These are phyloP conservation scores for Suillus occidentalis DNA, from an alignment of 768 basidiomycete genomes.

Conservation along the genomic window DNA sequence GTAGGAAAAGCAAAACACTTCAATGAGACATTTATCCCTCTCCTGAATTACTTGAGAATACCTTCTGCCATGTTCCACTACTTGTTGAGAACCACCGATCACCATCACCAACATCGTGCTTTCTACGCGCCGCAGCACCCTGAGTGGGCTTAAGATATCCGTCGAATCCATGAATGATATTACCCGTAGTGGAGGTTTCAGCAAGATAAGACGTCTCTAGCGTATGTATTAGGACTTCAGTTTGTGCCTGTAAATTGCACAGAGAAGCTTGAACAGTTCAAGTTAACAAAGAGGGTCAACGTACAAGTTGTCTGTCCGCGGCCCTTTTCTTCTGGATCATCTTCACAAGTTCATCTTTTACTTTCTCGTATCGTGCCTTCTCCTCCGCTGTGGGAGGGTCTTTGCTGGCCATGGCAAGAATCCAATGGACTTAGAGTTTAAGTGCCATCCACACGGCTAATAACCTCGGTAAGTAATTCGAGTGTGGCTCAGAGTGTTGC, in stretches of 20 bases:
- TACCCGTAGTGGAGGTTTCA: slow-evolving; percentile 81
- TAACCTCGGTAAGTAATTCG: background rate
- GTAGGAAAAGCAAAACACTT: slow-evolving; percentile 11
- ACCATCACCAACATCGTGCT: slow-evolving; percentile 72
- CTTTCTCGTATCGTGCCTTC: slow-evolving; percentile 65
- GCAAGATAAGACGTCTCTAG: slow-evolving; percentile 74
- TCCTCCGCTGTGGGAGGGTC: slow-evolving; percentile 58
- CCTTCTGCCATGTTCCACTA: slow-evolving; percentile 76
- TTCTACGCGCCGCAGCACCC: slow-evolving; percentile 52
- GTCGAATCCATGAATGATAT: slow-evolving; percentile 87
- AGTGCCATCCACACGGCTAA: background rate
- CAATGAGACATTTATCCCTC: slow-evolving; percentile 4
- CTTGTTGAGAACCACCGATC: slow-evolving; percentile 84
- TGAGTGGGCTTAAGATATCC: slow-evolving; percentile 78
- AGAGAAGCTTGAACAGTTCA: background rate
- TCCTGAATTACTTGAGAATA: slow-evolving; percentile 22
- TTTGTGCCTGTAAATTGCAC: slow-evolving; percentile 54
- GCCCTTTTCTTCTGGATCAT: slow-evolving; percentile 74
- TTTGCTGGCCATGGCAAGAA: slow-evolving; percentile 38
- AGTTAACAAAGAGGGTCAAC: slow-evolving; percentile 22
- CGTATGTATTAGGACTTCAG: slow-evolving; percentile 78
- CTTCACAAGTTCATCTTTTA: slow-evolving; percentile 73
- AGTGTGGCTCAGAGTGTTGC: background rate
- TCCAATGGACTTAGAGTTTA: background rate
- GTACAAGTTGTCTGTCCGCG: slow-evolving; percentile 75